Conservation (phyloP, 225 moss, liverwort and hornwort species). For the Climacium dendroides region DNA sequence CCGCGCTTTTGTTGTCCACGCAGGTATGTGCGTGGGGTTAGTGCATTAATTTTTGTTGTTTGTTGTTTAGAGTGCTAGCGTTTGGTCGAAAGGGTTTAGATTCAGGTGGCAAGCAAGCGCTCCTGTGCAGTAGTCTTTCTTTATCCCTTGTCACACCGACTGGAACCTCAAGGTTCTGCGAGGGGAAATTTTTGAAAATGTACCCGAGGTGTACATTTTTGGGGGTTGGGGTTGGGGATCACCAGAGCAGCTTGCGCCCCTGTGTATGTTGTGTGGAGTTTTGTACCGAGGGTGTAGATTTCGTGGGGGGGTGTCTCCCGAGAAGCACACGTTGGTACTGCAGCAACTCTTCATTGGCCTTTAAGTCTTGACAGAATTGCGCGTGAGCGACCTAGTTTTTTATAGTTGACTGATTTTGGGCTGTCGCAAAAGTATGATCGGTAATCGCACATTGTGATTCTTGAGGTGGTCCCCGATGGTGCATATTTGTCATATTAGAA, state of each 20-base stretch:
- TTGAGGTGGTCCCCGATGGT: background rate
- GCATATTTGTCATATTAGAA: no score
- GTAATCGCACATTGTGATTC: background rate
- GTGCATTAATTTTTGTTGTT: no score
- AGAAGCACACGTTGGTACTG: background rate
- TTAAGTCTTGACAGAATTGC: background rate
- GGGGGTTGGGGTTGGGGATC: no score
- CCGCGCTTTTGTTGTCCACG: conserved; percentile 62
- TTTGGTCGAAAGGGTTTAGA: background rate
- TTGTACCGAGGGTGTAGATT: background rate
- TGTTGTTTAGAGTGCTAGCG: background rate
- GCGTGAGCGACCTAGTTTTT: background rate
- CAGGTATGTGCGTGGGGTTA: conserved; percentile 35
- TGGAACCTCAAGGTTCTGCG: background rate
- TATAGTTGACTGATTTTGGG: background rate
- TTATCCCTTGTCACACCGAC: background rate
- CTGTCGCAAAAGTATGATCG: background rate
- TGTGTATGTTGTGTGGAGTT: background rate
- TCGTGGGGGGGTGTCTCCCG: background rate
- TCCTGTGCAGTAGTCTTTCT: background rate
- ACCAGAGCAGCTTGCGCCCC: background rate
- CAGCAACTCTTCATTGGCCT: background rate
- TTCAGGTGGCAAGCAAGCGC: background rate
- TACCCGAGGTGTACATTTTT: background rate
- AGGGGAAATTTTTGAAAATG: background rate